Evolutionary conservation across 2,329 filamentous ascomycete genomes (phyloP), one percentile per base, ranked within the genome.

Genomic region (Colletotrichum sp.): DNA sequence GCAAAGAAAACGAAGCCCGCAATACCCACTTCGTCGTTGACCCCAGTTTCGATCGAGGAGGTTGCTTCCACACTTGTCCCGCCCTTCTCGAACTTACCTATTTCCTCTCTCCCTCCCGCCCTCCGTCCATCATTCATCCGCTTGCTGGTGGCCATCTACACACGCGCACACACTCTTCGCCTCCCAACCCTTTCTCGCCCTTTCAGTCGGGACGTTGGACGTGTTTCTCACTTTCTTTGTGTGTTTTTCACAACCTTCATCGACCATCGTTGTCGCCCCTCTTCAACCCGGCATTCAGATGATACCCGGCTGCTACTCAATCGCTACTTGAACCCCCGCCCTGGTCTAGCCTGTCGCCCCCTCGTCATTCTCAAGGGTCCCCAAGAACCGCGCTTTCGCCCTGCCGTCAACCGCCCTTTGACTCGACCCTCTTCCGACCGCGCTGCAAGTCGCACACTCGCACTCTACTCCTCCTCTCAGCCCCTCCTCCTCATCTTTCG

Each of bases 291-390:
- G 34, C 32, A 64, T 32, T 64, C 62, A 64, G 28, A 66, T 49
- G 49, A 36, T 34, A 62, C 39, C 64, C 59, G 36, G 18, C 34
- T 63, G 28, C 28, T 60, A 68, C 44, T 66, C 64, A 39, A 39
- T 39, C 39, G 44, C 32, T 59, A 34, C 67, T 24, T 70, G 24
- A 49, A 32, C 60, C 72, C 55, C 70, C 65, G 57, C 57, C 39
- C 57, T 34, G 57, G 32, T 68, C 64, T 73, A 73, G 69, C 44
- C 49, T 64, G 73, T 68, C 70, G 73, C 69, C 73, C 64, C 64
- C 73, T 73, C 70, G 70, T 76, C 70, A 76, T 69, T 73, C 70
- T 65, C 70, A 60, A 76, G 73, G 70, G 64, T 68, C 39, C 55
- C 57, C 24, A 68, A 76, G 64, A 65, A 73, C 64, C 49, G 52